Percentiles rank a stretch among this genome's conserved stretches.
phyloP scores from a whole-genome alignment of 257 asterid species.

The Eustoma russellianum region DNA sequence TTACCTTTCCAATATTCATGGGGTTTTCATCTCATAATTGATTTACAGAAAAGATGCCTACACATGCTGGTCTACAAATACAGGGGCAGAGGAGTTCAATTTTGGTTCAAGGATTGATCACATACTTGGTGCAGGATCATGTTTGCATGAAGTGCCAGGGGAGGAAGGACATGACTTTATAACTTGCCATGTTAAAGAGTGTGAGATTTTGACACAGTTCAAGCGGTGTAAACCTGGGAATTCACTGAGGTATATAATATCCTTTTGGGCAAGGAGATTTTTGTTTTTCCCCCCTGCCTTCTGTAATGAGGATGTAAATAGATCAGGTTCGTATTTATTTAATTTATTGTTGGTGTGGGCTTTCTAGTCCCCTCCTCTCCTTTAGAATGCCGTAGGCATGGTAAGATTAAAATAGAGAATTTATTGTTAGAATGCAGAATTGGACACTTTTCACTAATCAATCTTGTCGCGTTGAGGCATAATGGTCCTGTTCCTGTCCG shows the following conservation, averaged over 20 bases:
- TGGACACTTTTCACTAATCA: too few relatives aligned
- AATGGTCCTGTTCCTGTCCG: too few relatives aligned
- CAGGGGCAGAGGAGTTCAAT: conserved; percentile 95
- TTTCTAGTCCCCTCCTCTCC: not conserved
- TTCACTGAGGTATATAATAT: conserved; percentile 53
- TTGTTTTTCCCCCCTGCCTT: not conserved
- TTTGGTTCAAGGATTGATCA: conserved; percentile 95
- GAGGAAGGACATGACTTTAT: conserved; percentile 50
- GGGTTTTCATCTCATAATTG: conserved; percentile 8
- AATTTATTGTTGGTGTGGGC: not conserved
- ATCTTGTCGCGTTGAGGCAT: too few relatives aligned
- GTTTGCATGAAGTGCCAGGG: conserved; percentile 60
- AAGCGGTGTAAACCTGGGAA: conserved; percentile 86
- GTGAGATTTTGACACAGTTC: conserved; percentile 69
- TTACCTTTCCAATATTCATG: not conserved
- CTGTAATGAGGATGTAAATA: not conserved
- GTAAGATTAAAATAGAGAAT: too few relatives aligned
- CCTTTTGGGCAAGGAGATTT: not conserved
- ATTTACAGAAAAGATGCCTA: conserved; percentile 65
- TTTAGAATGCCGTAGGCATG: not conserved
- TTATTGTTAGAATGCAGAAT: too few relatives aligned
- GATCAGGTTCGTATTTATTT: not conserved
- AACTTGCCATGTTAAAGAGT: conserved; percentile 77
- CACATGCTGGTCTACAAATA: conserved; percentile 90
- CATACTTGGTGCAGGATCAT: conserved; percentile 72